A percentile compares a stretch with the other conserved stretches of the same genome.
Evolutionary conservation across 441 rosid species (phyloP).

Genomic region (Geranium incanum): DNA sequence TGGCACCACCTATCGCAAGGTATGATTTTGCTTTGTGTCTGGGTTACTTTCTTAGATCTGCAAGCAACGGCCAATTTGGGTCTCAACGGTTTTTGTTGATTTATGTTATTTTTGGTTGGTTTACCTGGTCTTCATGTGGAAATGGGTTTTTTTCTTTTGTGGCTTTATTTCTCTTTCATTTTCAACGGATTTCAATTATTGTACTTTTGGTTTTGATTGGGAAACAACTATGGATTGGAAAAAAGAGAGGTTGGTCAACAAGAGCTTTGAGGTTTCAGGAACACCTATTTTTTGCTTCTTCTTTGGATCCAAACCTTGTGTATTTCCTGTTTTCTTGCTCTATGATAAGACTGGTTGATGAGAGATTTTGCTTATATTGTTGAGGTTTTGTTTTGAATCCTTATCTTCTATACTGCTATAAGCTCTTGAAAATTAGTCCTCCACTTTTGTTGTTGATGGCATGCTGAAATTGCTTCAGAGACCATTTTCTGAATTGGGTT

Average conservation of each 20-base stretch:
- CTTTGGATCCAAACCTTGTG: background rate
- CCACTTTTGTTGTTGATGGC: background rate
- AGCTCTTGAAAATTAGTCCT: background rate
- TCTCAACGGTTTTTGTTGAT: background rate
- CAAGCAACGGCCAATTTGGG: background rate
- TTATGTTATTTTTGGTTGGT: background rate
- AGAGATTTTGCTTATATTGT: background rate
- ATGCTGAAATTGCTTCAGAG: background rate
- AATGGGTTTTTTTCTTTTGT: background rate
- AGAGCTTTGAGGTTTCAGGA: background rate
- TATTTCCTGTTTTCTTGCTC: background rate
- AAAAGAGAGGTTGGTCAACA: background rate
- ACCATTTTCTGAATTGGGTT: background rate
- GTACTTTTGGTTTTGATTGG: background rate
- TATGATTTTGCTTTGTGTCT: background rate
- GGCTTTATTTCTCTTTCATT: background rate
- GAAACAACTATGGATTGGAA: background rate
- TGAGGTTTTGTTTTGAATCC: background rate
- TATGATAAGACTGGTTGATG: background rate
- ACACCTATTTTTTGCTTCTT: background rate
- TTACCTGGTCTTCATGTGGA: background rate
- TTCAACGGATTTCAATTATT: background rate
- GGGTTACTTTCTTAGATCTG: background rate
- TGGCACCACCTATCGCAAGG: slow-evolving; percentile 72
- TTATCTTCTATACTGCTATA: background rate